Evolutionary conservation across 1,139 yeast species (phyloP).

Genomic region (Ogataea hybrid): DNA sequence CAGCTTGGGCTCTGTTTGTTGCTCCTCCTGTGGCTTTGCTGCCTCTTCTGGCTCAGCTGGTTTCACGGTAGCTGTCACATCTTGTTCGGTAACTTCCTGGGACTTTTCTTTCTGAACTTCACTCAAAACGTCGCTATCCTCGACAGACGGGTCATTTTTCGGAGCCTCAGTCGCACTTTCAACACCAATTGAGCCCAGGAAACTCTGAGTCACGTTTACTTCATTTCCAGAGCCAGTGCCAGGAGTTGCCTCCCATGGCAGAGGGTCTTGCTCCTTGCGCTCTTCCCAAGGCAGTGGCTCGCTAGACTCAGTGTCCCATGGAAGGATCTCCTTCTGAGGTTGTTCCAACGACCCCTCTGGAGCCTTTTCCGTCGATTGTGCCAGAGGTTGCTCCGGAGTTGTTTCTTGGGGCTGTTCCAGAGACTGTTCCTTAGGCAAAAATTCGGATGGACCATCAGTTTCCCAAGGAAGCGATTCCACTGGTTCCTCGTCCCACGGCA

Average conservation of each 20-base stretch:
- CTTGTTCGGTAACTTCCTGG: too few species aligned
- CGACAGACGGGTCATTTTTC: too few species aligned
- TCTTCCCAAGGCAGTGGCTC: background rate
- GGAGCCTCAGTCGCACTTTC: background rate
- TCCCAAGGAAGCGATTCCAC: too few species aligned
- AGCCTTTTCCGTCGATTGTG: too few species aligned
- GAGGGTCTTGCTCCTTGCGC: background rate
- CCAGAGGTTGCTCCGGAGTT: background rate
- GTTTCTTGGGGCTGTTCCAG: background rate
- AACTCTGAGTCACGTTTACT: background rate
- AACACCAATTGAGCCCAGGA: background rate
- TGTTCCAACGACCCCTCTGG: background rate
- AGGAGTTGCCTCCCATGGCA: conserved; percentile 4
- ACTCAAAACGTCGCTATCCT: background rate
- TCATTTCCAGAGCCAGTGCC: too few species aligned
- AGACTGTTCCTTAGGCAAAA: conserved; percentile 13
- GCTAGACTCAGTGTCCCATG: background rate
- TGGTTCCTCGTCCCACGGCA: too few species aligned
- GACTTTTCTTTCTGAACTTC: background rate
- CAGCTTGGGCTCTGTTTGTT: too few species aligned
- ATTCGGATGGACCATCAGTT: conserved; percentile 15
- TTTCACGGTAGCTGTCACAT: too few species aligned
- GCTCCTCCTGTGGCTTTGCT: too few species aligned
- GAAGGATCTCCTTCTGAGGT: background rate
- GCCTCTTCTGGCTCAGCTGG: too few species aligned